Percentiles rank a stretch among this genome's conserved stretches.
These are phyloP conservation scores for Stereocaulon alpinum DNA, from an alignment of 495 filamentous ascomycete species.

Conservation along the genomic window DNA sequence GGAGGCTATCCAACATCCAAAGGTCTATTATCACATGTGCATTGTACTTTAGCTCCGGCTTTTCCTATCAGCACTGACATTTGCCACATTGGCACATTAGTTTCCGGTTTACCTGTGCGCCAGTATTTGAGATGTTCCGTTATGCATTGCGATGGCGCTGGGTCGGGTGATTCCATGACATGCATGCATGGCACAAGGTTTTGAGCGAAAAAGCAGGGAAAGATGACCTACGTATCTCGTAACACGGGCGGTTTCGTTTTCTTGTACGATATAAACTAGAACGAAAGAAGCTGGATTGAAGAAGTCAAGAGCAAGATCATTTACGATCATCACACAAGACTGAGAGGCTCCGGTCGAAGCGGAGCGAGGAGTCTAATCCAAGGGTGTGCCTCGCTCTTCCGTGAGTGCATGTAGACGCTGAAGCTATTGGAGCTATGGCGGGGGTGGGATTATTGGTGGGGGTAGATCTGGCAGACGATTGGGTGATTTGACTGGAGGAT, in stretches of 20 bases:
- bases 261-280: slow-evolving; percentile 5
- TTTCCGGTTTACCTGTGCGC: background rate
- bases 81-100: background rate
- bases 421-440: slow-evolving; percentile 4
- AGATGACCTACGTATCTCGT: background rate
- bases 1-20: background rate
- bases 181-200: slow-evolving; percentile 6
- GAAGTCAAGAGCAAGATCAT: background rate
- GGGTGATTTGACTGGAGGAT: slow-evolving; percentile 1
- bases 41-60: background rate
- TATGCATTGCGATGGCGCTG: slow-evolving; percentile 18
- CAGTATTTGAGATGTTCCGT: background rate
- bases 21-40: background rate
- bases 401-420: slow-evolving; percentile 13
- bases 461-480: slow-evolving; percentile 8
- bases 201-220: background rate
- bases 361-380: background rate
- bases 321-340: background rate
- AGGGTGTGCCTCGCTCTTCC: slow-evolving; percentile 4
- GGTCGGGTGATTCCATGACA: slow-evolving; percentile 13
- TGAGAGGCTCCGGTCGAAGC: slow-evolving; percentile 4
- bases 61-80: slow-evolving; percentile 6
- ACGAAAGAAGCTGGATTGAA: background rate
- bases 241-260: background rate
- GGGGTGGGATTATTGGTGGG: background rate